Base-by-base conservation (phyloP, 2,329 filamentous ascomycete species). In the Alternaria longipes region DNA sequence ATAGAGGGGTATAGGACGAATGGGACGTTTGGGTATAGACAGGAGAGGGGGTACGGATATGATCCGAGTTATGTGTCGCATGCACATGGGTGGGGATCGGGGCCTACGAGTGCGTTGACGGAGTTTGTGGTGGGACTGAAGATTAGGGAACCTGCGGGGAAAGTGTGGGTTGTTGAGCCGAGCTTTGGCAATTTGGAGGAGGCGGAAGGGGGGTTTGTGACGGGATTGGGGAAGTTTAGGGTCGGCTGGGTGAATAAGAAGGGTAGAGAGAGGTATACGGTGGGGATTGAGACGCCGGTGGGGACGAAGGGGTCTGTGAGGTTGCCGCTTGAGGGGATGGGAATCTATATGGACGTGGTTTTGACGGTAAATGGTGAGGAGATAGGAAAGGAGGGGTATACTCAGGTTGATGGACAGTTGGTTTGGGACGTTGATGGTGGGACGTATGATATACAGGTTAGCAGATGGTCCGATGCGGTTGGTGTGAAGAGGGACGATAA, bases 1-100 rank as follows among this genome's bases (percentile, higher is more conserved):
- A 65, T 76, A 1, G 79, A 81, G 54, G 79, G 79, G 5, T 74
- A 79, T 46, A 66, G 71, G 3, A 70, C 71, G n/a, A 79, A 81
- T 58, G 79, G 79, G 0, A 73, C 71, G 16, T 54, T 80, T 3
- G 74, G 78, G 40, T 81, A 80, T 52, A 62, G 74, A 4, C 68
- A 68, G 3, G 63, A 65, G 20, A 60, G 72, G 1, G 76, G 74
- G 2, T 80, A 80, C 54, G 70, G 60, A 1, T 68, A 69, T 46
- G 77, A 80, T 46, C 66, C 76, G 0, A 65, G 71, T 11, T 77
- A 77, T 57, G 75, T 77, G 8, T 73, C 67, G n/a, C 72, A 78
- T 40, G 70, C 72, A 4, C 78, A 80, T 58, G 75, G 77, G 0
- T 80, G 78, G 79, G 68, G 66, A 18, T 68, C 74, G 1, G 78